Evolutionary conservation across 1,284 basidiomycete genomes (phyloP).

Genomic region (Cutaneotrichosporon sp.): DNA sequence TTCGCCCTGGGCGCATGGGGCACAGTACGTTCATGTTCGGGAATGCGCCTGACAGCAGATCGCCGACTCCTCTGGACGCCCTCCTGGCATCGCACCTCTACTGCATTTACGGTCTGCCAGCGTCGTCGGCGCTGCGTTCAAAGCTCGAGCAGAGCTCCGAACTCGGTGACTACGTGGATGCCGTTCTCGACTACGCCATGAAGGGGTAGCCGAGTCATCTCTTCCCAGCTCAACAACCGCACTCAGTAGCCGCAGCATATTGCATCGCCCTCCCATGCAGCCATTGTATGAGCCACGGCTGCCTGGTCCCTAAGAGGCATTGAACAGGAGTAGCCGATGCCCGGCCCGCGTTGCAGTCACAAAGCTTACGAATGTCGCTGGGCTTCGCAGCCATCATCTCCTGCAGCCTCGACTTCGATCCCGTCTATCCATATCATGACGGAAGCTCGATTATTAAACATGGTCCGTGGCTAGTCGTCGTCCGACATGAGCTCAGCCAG

Average conservation of each 20-base stretch:
- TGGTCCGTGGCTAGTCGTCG: constrained; percentile 52
- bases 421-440: no score
- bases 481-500: constrained; percentile 74
- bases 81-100: constrained; percentile 50
- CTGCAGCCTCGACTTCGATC: no score
- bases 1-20: constrained; percentile 38
- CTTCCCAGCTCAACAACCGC: no score
- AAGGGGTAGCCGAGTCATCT: not conserved
- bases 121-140: constrained; percentile 24
- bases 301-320: no score
- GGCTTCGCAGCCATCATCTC: no score
- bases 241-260: not conserved
- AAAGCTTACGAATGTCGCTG: no score
- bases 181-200: constrained; percentile 17
- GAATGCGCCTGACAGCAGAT: constrained; percentile 22
- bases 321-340: no score
- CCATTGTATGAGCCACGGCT: not conserved
- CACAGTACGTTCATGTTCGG: constrained; percentile 32
- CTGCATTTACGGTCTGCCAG: constrained; percentile 35
- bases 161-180: constrained; percentile 36
- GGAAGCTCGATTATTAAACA: no score
- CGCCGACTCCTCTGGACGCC: constrained; percentile 49
- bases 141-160: constrained; percentile 25
- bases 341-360: no score
- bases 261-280: not conserved